Conservation (phyloP, 305 asterid species). For the Fraxinus xanthoxyloides region DNA sequence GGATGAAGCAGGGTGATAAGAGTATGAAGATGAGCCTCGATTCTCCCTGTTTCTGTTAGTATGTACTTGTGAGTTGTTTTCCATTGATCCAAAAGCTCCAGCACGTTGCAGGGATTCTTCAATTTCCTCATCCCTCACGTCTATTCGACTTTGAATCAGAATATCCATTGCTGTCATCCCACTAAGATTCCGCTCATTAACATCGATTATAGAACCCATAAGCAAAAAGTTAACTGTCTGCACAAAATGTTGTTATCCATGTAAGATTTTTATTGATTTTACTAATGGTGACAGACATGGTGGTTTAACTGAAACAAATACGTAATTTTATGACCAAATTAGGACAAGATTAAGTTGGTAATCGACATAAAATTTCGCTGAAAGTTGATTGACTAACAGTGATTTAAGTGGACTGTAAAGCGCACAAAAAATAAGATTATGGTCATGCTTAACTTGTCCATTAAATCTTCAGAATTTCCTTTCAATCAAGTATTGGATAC, state of each 20-base stretch:
- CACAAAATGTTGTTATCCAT: not conserved
- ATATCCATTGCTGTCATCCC: conserved; percentile 38
- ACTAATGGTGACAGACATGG: not conserved
- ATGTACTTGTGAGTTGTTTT: not conserved
- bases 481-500: not conserved
- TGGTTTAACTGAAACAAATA: not conserved
- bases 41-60: not conserved
- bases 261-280: not conserved
- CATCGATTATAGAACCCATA: conserved; percentile 11
- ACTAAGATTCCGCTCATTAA: conserved; percentile 18
- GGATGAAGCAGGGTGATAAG: not conserved
- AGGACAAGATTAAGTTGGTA: not conserved
- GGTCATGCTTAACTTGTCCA: not conserved
- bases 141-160: conserved; percentile 27
- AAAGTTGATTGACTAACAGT: not conserved
- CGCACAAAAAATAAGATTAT: not conserved
- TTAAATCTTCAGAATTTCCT: not conserved
- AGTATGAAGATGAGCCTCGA: not conserved
- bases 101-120: conserved; percentile 25
- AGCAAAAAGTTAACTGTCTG: conserved; percentile 30
- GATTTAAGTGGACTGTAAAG: not conserved
- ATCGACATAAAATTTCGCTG: not conserved
- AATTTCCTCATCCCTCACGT: conserved; percentile 30
- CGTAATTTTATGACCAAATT: not conserved
- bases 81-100: conserved; percentile 3